Base-by-base conservation (phyloP, 495 filamentous ascomycete genomes). In the Neurospora terricola region DNA sequence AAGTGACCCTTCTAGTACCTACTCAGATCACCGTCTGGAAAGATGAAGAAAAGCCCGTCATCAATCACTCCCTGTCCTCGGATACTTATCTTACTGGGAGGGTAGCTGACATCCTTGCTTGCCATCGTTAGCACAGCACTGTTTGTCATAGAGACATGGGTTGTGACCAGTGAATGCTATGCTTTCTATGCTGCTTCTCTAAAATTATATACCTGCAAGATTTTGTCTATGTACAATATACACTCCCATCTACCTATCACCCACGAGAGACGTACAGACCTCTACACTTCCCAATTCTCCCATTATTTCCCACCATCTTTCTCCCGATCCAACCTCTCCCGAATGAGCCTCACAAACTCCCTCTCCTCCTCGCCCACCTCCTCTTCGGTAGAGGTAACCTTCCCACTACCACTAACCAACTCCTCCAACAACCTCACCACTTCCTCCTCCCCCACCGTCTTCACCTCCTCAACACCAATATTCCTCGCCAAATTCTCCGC, bases 381-480 rank as follows among this genome's bases (percentile, higher is more conserved):
- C 10, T 66, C 43, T 43, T 18, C 34, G 34, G 34, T 34, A 34
- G 34, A 34, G 34, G 8, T 54, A 4, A 5, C 62, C 34, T 38
- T 59, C 14, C 45, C 8, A 6, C 43, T 18, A 5, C 48, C 48
- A 66, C 27, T 16, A 12, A 78, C 27, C 23, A 78, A 36, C 12
- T 66, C 69, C 69, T 66, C 73, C 73, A 81, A 38, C 18, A 81
- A 43, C 40, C n/a, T 30, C 21, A 78, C 38, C 14, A 76, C 75
- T 39, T 79, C 76, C 23, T 59, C 70, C 23, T 18, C 38, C 11
- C 36, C 59, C 16, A 79, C 74, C 23, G 14, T 68, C 38, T 79
- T 76, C 8, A 79, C 77, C 11, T 72, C 73, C 6, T 75, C 79
- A 27, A 79, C 72, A 37, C 75, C 76, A 9, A 80, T 70, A 73